Conservation (phyloP, 78 protist genomes). For the Diacronema lutheri region DNA sequence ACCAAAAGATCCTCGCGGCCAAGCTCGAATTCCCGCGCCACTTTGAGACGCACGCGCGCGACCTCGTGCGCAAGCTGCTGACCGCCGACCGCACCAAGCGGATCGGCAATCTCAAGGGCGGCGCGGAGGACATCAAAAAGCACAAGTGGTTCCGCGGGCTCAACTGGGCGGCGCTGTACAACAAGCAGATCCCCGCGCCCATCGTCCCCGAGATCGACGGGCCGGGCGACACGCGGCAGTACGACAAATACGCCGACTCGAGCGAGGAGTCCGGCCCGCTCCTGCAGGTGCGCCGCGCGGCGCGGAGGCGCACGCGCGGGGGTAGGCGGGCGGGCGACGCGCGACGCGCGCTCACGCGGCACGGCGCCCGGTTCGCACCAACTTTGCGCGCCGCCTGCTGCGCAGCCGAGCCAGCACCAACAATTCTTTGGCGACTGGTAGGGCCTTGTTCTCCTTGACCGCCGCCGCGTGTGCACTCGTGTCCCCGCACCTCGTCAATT, state of each 20-base stretch:
- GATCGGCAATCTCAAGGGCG: constrained; percentile 77
- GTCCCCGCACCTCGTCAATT: too few species aligned
- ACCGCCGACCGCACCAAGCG: constrained; percentile 82
- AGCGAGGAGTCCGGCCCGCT: background rate
- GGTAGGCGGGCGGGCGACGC: too few species aligned
- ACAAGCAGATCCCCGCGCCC: constrained; percentile 54
- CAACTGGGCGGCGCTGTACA: constrained; percentile 71
- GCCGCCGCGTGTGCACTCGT: too few species aligned
- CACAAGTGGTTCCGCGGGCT: constrained; percentile 83
- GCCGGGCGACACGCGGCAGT: background rate
- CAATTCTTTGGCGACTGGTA: too few species aligned
- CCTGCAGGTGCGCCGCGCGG: background rate
- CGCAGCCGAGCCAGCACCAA: too few species aligned
- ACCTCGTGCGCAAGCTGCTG: constrained; percentile 79
- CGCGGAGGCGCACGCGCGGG: too few species aligned
- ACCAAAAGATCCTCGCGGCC: constrained; percentile 85
- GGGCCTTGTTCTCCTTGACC: too few species aligned
- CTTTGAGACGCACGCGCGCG: constrained; percentile 75
- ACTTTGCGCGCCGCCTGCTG: too few species aligned
- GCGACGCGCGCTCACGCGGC: too few species aligned
- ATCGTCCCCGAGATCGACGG: constrained; percentile 33
- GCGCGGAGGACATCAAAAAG: constrained; percentile 82
- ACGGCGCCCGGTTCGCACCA: too few species aligned
- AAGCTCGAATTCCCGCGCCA: constrained; percentile 77
- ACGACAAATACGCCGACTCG: constrained; percentile 1